Conservation (phyloP, 345 rosid genomes). For the Populus deltoides region DNA sequence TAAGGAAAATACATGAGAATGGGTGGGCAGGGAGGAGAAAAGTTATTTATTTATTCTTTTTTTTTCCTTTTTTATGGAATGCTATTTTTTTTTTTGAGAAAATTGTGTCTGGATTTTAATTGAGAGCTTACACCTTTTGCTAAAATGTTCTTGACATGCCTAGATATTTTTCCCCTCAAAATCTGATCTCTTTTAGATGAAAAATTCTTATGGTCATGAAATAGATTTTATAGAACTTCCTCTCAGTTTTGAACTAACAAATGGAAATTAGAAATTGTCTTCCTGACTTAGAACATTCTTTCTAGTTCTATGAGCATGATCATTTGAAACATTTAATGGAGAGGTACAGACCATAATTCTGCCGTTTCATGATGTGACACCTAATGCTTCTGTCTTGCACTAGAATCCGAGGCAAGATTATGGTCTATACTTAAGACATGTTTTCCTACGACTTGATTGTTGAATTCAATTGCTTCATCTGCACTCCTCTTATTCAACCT, state of each 20-base stretch:
- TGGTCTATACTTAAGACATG: background rate
- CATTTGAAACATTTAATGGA: background rate
- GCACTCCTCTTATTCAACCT: background rate
- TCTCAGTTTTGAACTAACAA: background rate
- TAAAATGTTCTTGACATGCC: background rate
- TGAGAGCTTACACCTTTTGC: background rate
- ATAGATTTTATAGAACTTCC: background rate
- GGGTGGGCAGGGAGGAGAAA: background rate
- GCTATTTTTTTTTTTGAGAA: too few species aligned
- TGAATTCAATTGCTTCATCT: background rate
- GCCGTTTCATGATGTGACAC: background rate
- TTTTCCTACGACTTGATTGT: slow-evolving; percentile 1
- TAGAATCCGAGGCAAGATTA: background rate
- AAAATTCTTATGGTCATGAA: background rate
- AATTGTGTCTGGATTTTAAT: background rate
- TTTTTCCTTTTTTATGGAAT: too few species aligned
- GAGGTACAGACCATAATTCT: background rate
- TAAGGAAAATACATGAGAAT: background rate
- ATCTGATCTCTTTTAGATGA: background rate
- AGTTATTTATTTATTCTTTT: background rate
- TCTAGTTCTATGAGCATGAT: background rate
- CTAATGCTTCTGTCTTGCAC: background rate
- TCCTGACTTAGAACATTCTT: background rate
- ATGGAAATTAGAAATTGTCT: background rate
- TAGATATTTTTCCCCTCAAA: background rate